Base-by-base conservation (phyloP, 352 stramenopile species). In the Blastocystis sp. region DNA sequence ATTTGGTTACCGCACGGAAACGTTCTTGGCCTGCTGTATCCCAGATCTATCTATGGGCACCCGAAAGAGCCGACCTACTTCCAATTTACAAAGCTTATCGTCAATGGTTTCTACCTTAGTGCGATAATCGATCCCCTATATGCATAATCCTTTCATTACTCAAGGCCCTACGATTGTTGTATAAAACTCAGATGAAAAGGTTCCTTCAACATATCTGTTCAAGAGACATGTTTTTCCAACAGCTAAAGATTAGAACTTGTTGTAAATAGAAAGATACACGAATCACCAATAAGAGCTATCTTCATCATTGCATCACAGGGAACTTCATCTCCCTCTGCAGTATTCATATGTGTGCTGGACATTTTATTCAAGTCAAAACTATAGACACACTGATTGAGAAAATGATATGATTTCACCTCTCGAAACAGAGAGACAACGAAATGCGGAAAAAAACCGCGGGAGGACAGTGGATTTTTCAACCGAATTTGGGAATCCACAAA, bases 81-180 rank as follows among this genome's bases (percentile, higher is more conserved):
- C 73, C 44, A 84, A 42, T 68, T 42, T 58, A 30, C 73, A 84
- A 7, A 64, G 22, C 53, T 66, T 84, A n/a, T 64, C 48, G 37
- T 84, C 73, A 42, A 84, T 84, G 33, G 51, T 68, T 57, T 84
- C 73, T n/a, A 84, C 53, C 51, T 84, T 84, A 44, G 48, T 84
- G 59, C 73, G 73, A 66, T 84, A 84, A 22, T 84, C 73, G 48
- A 84, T 84, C 7, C 73, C 73, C 73, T 84, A 84, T 40, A 57
- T 9, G 33, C 3, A n/a, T 44, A 48, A 22, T 48, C 42, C 42
- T 22, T 35, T 7, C 24, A 37, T 13, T 15, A 3, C 3, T n/a
- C 56, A 33, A n/a, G 30, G 24, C 3, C 11, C 15, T 66, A 84
- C 73, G 44, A 84, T 84, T 44, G 73, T 84, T 2, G 73, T 84